A percentile compares a stretch with the other conserved stretches of the same genome.
phyloP scores from a whole-genome alignment of 1,284 basidiomycete genomes.

The Microbotryum saponariae region DNA sequence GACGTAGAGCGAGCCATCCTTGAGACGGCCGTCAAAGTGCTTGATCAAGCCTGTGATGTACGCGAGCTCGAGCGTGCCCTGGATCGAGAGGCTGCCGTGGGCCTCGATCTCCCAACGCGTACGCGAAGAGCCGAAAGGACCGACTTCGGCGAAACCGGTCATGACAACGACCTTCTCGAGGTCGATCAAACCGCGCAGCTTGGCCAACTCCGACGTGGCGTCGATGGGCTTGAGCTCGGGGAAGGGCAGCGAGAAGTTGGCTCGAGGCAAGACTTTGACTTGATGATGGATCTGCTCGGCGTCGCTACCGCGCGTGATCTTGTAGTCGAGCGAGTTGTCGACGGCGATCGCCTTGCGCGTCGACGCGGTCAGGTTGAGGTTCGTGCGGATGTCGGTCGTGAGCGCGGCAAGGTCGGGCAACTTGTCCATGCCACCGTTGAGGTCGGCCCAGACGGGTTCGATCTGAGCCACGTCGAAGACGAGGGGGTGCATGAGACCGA shows the following conservation, averaged over 20 bases:
- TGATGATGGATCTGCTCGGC: conserved; percentile 90
- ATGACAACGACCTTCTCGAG: conserved; percentile 91
- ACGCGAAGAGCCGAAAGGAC: conserved; percentile 96
- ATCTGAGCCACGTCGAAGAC: conserved; percentile 99
- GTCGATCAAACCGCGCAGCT: conserved; percentile 79
- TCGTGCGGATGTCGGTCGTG: conserved; percentile 73
- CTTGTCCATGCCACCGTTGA: conserved; percentile 95
- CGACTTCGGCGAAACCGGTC: conserved; percentile 94
- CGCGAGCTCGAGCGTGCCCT: conserved; percentile 97
- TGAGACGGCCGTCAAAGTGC: conserved; percentile 93
- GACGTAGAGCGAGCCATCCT: conserved; percentile 83
- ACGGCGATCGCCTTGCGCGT: conserved; percentile 85
- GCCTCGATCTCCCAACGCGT: conserved; percentile 99
- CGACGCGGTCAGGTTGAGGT: conserved; percentile 70
- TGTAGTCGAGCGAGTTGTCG: conserved; percentile 93
- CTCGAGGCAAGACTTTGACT: conserved; percentile 85
- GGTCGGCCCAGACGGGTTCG: conserved; percentile 96
- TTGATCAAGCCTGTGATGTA: conserved; percentile 99
- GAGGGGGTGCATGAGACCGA: conserved; percentile 95
- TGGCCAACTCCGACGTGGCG: conserved; percentile 61
- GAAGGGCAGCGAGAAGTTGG: conserved; percentile 95
- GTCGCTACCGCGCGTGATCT: conserved; percentile 78
- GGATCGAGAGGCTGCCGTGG: conserved; percentile 83
- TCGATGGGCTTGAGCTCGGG: conserved; percentile 56
- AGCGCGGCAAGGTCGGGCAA: conserved; percentile 90